Conservation (phyloP, 441 rosid genomes). For the Adansonia rubrostipa region DNA sequence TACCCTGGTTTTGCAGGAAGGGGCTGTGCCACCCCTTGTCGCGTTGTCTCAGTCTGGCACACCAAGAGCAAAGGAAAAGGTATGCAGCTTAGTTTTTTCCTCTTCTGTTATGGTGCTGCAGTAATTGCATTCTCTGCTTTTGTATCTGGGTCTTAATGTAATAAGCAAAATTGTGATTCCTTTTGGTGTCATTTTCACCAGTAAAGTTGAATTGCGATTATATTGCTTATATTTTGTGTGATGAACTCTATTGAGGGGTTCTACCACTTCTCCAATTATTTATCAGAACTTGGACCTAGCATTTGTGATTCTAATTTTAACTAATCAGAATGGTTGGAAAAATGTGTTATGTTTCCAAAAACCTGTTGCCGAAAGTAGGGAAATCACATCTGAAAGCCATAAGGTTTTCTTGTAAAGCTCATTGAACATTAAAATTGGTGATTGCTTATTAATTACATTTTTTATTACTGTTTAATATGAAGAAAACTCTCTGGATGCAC, state of each 20-base stretch:
- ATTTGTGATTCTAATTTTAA: background rate
- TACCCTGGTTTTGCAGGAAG: slow-evolving; percentile 90
- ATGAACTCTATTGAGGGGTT: slow-evolving; percentile 5
- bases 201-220: background rate
- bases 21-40: slow-evolving; percentile 96
- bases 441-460: background rate
- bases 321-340: background rate
- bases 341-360: background rate
- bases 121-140: background rate
- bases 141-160: background rate
- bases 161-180: background rate
- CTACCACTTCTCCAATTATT: background rate
- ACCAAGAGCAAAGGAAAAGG: slow-evolving; percentile 94
- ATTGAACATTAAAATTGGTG: background rate
- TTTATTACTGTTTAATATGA: slow-evolving; percentile 1
- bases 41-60: slow-evolving; percentile 95
- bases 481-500: background rate
- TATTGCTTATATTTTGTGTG: background rate
- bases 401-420: background rate
- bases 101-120: background rate
- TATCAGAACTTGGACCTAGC: slow-evolving; percentile 7
- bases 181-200: background rate
- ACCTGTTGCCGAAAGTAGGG: slow-evolving; percentile 3
- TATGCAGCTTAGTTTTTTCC: slow-evolving; percentile 34
- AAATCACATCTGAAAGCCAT: background rate